Conservation (phyloP, 2,329 filamentous ascomycete species). For the Tolypocladium inflatum region DNA sequence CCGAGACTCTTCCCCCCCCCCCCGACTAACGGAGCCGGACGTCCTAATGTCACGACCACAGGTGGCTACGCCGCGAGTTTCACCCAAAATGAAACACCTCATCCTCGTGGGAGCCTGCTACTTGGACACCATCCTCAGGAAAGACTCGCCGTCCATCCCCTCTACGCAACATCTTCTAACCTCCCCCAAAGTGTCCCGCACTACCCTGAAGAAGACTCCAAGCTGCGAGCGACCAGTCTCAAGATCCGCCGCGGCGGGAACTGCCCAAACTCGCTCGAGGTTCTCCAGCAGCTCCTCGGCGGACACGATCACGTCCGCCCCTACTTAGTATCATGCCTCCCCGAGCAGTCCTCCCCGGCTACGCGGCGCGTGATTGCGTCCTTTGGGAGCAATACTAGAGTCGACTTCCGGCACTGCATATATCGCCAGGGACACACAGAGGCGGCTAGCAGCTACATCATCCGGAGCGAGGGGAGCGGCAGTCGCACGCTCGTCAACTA, state of each 20-base stretch:
- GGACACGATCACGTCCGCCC: conserved; percentile 14
- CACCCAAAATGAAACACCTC: conserved; percentile 40
- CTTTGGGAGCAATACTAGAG: conserved; percentile 30
- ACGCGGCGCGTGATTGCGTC: conserved; percentile 43
- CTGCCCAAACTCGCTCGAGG: conserved; percentile 61
- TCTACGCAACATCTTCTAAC: not conserved
- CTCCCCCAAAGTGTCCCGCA: conserved; percentile 43
- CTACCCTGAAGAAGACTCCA: conserved; percentile 63
- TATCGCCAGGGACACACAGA: conserved; percentile 44
- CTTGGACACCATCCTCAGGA: conserved; percentile 61
- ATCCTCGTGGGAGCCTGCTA: conserved; percentile 60
- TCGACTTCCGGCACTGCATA: conserved; percentile 48
- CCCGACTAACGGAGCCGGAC: not conserved
- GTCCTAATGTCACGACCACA: not conserved
- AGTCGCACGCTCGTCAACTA: conserved; percentile 64
- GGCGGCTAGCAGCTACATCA: conserved; percentile 60
- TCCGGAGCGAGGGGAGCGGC: conserved; percentile 48
- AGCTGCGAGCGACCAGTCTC: conserved; percentile 54
- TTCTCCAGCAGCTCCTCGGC: conserved; percentile 52
- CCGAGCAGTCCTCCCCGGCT: conserved; percentile 39
- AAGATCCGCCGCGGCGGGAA: conserved; percentile 60
- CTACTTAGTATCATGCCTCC: conserved; percentile 44
- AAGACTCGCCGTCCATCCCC: conserved; percentile 16
- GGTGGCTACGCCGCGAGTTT: not conserved
- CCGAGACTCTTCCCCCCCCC: too few relatives aligned